Conservation (phyloP, 495 filamentous ascomycete genomes). For the Penicillium bovifimosum region DNA sequence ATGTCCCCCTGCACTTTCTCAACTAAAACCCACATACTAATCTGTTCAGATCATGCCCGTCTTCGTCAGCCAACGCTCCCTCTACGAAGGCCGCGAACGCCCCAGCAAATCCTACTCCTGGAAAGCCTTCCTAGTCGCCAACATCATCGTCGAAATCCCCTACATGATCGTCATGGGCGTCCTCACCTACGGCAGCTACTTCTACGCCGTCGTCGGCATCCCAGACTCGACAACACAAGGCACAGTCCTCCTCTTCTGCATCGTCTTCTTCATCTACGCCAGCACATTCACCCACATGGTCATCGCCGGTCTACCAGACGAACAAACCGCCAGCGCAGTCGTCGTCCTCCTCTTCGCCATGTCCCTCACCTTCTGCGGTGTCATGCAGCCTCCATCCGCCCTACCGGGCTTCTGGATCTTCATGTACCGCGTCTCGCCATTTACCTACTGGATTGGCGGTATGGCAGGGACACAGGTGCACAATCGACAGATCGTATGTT, state of each 20-base stretch:
- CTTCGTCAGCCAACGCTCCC: slow-evolving; percentile 55
- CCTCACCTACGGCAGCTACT: slow-evolving; percentile 43
- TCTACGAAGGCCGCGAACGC: slow-evolving; percentile 65
- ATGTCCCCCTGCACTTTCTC: neutral
- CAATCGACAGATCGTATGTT: slow-evolving; percentile 49
- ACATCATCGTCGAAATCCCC: slow-evolving; percentile 52
- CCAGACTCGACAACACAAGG: slow-evolving; percentile 40
- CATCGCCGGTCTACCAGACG: slow-evolving; percentile 51
- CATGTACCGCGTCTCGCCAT: slow-evolving; percentile 47
- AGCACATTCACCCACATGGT: slow-evolving; percentile 50
- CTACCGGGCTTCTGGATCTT: slow-evolving; percentile 57
- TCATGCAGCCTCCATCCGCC: slow-evolving; percentile 53
- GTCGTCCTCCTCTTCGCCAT: slow-evolving; percentile 53
- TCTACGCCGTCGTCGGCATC: slow-evolving; percentile 41
- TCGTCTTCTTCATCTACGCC: slow-evolving; percentile 46
- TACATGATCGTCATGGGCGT: slow-evolving; percentile 41
- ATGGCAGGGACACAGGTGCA: slow-evolving; percentile 52
- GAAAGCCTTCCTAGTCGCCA: slow-evolving; percentile 60
- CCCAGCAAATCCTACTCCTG: slow-evolving; percentile 65
- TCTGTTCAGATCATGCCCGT: slow-evolving; percentile 55
- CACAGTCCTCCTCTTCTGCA: slow-evolving; percentile 46
- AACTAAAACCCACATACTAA: neutral
- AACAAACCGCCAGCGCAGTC: slow-evolving; percentile 49
- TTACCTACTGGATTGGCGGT: slow-evolving; percentile 53
- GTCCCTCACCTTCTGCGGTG: slow-evolving; percentile 50